Conservation (phyloP, 169 alveolate species). For the Hepatocystis sp. region DNA sequence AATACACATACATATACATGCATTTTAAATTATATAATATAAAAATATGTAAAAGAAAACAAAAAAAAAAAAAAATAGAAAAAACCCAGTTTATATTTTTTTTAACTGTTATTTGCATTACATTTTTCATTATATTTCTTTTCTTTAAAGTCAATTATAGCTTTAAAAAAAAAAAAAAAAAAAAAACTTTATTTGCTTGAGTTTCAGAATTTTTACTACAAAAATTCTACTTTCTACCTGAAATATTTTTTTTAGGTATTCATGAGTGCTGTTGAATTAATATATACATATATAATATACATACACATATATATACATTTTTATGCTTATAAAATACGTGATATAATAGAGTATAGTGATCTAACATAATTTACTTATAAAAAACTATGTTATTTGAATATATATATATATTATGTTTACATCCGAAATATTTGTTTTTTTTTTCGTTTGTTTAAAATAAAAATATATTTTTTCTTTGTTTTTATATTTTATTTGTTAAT, state of each 20-base stretch:
- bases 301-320: conserved; percentile 16
- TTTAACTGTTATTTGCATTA: conserved; percentile 15
- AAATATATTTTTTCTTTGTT: too few relatives aligned
- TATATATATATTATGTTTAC: too few relatives aligned
- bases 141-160: conserved; percentile 23
- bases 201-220: conserved; percentile 7
- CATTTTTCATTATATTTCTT: neutral
- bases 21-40: too few relatives aligned
- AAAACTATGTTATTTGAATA: too few relatives aligned
- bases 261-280: conserved; percentile 11
- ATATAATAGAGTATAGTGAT: neutral
- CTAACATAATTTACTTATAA: too few relatives aligned
- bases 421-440: too few relatives aligned
- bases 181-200: conserved; percentile 12
- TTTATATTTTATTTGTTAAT: too few relatives aligned
- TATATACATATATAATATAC: conserved; percentile 7
- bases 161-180: conserved; percentile 49
- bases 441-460: too few relatives aligned
- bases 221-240: conserved; percentile 9
- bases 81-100: too few relatives aligned
- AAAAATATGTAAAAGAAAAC: too few relatives aligned
- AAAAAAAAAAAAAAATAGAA: too few relatives aligned
- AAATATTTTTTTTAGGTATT: conserved; percentile 8
- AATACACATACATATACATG: too few relatives aligned
- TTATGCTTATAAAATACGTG: neutral